Conservation (phyloP, 2,329 filamentous ascomycete species). For the Colletotrichum salicis region DNA sequence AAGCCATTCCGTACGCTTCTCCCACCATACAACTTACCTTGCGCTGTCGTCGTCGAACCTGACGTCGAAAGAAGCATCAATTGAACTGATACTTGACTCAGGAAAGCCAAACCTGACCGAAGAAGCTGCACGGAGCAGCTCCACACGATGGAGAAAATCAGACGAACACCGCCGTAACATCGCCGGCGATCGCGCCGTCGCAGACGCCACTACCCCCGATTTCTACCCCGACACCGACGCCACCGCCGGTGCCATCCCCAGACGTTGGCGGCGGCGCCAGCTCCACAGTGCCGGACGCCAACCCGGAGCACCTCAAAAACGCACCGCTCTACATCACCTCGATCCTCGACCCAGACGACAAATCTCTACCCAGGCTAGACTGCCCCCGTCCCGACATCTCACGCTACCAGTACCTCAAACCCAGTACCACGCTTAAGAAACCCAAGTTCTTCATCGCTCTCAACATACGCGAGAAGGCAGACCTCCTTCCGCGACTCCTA, state of each 20-base stretch:
- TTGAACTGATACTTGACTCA: not conserved
- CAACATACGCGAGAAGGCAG: constrained; percentile 57
- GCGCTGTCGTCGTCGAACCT: too few species aligned
- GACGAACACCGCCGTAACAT: constrained; percentile 1
- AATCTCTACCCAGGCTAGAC: constrained; percentile 38
- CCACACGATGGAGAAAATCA: constrained; percentile 4
- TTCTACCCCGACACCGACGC: not conserved
- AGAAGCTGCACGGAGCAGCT: not conserved
- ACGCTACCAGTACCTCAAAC: constrained; percentile 38
- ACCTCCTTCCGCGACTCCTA: constrained; percentile 61
- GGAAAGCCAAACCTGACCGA: not conserved
- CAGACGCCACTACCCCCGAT: not conserved
- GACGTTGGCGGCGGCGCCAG: not conserved
- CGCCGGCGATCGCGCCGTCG: not conserved
- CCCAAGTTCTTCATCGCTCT: constrained; percentile 63
- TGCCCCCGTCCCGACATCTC: constrained; percentile 42
- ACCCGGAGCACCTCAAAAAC: constrained; percentile 17
- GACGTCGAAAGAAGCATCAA: not conserved
- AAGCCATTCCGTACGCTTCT: constrained; percentile 13
- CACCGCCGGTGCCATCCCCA: not conserved
- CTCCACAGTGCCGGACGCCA: constrained; percentile 10
- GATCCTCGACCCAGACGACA: constrained; percentile 42
- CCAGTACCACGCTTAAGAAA: not conserved
- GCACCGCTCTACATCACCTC: constrained; percentile 40
- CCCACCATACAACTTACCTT: not conserved